Conservation (phyloP, 208 protist genomes). For the Leptomonas pyrrhocoris region DNA sequence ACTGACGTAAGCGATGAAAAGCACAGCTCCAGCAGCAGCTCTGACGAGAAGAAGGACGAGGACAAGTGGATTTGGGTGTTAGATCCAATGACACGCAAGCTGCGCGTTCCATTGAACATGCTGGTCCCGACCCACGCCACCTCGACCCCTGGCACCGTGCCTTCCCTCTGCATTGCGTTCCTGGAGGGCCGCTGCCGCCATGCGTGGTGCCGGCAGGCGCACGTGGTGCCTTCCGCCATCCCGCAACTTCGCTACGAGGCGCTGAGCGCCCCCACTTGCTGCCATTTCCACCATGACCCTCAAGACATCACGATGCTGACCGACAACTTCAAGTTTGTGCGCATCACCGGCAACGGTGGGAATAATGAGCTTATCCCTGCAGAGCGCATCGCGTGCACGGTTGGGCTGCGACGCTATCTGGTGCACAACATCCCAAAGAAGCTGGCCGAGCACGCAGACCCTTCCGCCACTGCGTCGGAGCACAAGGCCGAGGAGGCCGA, state of each 20-base stretch:
- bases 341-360: constrained; percentile 64
- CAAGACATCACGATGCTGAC: constrained; percentile 78
- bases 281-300: constrained; percentile 78
- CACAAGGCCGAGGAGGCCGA: constrained; percentile 25
- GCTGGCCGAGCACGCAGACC: constrained; percentile 20
- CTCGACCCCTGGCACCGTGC: constrained; percentile 77
- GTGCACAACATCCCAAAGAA: constrained; percentile 68
- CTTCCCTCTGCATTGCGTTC: constrained; percentile 86
- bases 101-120: constrained; percentile 77
- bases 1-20: constrained; percentile 37
- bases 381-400: constrained; percentile 76
- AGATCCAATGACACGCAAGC: constrained; percentile 85
- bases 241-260: constrained; percentile 84
- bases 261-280: constrained; percentile 85
- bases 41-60: constrained; percentile 42
- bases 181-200: constrained; percentile 88
- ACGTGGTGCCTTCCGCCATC: constrained; percentile 75
- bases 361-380: constrained; percentile 78
- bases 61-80: constrained; percentile 90
- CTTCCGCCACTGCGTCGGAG: constrained; percentile 8
- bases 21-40: constrained; percentile 36
- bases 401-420: constrained; percentile 83
- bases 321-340: constrained; percentile 67
- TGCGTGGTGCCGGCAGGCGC: constrained; percentile 88
- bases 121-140: constrained; percentile 85